A percentile compares a stretch with the other conserved stretches of the same genome.
Conservation (phyloP, 2,329 filamentous ascomycete genomes). For the Lachnellula suecica region DNA sequence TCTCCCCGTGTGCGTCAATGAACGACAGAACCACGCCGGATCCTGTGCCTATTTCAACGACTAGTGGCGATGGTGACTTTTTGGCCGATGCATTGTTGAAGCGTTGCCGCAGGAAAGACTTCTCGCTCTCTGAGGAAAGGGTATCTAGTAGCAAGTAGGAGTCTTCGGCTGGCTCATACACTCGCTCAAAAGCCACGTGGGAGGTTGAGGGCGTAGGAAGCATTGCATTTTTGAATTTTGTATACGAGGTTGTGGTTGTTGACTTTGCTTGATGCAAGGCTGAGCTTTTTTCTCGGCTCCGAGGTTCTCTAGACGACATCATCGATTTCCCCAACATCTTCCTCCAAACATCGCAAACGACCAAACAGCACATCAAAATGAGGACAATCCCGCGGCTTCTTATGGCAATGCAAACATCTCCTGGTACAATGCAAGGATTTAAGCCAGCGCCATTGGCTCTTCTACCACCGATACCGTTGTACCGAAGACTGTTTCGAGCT, state of each 20-base stretch:
- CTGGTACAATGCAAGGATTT: conserved; percentile 22
- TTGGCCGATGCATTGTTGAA: conserved; percentile 15
- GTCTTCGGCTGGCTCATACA: conserved; percentile 96
- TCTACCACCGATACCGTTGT: conserved; percentile 66
- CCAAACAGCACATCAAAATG: conserved; percentile 19
- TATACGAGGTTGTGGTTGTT: background rate
- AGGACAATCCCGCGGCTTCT: conserved; percentile 21
- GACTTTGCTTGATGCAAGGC: conserved; percentile 13
- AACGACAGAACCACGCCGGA: conserved; percentile 95
- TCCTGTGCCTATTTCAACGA: conserved; percentile 86
- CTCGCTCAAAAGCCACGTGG: conserved; percentile 82
- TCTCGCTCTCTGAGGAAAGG: conserved; percentile 58
- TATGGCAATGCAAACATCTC: conserved; percentile 25
- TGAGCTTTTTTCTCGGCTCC: conserved; percentile 12
- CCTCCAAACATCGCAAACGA: background rate
- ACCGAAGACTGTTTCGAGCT: conserved; percentile 80
- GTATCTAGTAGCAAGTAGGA: conserved; percentile 94
- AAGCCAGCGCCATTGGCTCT: conserved; percentile 30
- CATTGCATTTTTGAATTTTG: conserved; percentile 52
- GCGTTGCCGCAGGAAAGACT: conserved; percentile 23
- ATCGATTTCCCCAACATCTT: background rate
- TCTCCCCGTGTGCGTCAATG: conserved; percentile 68
- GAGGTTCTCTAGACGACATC: conserved; percentile 3
- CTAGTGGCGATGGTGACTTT: conserved; percentile 51
- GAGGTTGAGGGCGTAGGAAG: conserved; percentile 91